Base-by-base conservation (phyloP, 768 basidiomycete genomes). In the Auriscalpium orientale region DNA sequence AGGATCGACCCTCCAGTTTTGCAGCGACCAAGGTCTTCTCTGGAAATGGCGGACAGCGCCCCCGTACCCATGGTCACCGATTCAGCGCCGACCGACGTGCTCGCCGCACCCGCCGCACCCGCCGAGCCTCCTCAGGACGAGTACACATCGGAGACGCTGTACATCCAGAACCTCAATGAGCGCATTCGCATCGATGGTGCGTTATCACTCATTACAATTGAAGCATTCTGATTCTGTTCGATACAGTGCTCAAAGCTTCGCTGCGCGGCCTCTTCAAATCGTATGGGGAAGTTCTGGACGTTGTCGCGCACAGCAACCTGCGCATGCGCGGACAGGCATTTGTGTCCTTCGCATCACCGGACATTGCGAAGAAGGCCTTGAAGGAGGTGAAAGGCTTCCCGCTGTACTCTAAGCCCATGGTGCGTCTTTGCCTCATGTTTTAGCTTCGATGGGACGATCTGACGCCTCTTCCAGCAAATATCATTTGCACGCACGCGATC, bases 271-370 rank as follows among this genome's bases (percentile, higher is more conserved):
- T 99, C 34, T 98, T 99, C 79, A 92, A 92, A 70, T 80, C 86
- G 13, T 99, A 98, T 65, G 92, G 94, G 12, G 86, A 90, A 59
- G 89, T 99, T 16, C 72, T 98, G 28, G 92, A 95, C 67, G 92
- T 99, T n/a, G 89, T 94, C 18, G 94, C 95, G 10, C 97, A 99
- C 70, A 73, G 78, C 52, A 98, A 97, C 75, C 72, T 99, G 58
- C 85, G 97, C 40, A 99, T 99, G 97, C 81, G 97, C 40, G 97
- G 97, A 15, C 97, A 99, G 73, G 97, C 97, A 4, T 99, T 99
- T 67, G 91, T 99, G 38, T 92, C 91, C 38, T 97, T 99, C 70
- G 79, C 79, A 55, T 84, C 84, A 36, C 76, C 84, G 52, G 92
- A 98, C 56, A 80, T 81, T 56, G 97, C 97, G 37, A 77, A 79